Evolutionary conservation across 163 green algal genomes (phyloP), one percentile per base, ranked within the genome.

Genomic region (Scenedesmus sp.): DNA sequence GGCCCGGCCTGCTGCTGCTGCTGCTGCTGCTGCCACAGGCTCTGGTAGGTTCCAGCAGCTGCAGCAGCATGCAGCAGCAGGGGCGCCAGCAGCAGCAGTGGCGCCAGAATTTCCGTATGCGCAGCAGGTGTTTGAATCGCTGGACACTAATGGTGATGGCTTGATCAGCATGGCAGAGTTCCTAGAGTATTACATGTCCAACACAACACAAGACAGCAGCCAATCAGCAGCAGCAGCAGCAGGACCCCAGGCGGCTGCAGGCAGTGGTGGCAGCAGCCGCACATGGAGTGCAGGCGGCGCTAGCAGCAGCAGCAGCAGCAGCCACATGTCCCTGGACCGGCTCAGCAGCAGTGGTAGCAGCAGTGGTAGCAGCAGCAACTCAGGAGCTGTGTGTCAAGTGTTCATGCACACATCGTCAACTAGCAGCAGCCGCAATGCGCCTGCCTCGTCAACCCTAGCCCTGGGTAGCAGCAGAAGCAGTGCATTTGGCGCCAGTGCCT

Each of bases 111-210:
- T 66, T 56, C 20, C 91, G 56, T 90, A 91, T 57, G 70, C 87
- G 2, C 90, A 89, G 79, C 91, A 92, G 60, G 59, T 92, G 18
- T 79, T 92, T 23, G 88, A 88, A 18, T 4, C n/a, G 18, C 54
- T 92, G 18, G 88, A 92, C 62, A 79, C 62, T 7, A 82, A 92
- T 81, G 88, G 88, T 3, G 88, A 92, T 59, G 88, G 88, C 3
- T 57, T 88, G 18, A 79, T 92, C 8, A 88, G 79, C 52, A 82
- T 83, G 79, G 59, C 79, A 10, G 88, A 92, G 88, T 92, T 92
- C 46, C 9, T 88, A 8, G 52, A 67, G 18, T 88, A 84, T 8
- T 92, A 91, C 23, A 81, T 91, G 57, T n/a, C n/a, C 1, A 85
- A 87, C 87, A 83, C 84, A 46, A 52, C 70, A 79, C 70, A 16